Base-by-base conservation (phyloP, 768 basidiomycete species). In the Kwoniella dendrophila region DNA sequence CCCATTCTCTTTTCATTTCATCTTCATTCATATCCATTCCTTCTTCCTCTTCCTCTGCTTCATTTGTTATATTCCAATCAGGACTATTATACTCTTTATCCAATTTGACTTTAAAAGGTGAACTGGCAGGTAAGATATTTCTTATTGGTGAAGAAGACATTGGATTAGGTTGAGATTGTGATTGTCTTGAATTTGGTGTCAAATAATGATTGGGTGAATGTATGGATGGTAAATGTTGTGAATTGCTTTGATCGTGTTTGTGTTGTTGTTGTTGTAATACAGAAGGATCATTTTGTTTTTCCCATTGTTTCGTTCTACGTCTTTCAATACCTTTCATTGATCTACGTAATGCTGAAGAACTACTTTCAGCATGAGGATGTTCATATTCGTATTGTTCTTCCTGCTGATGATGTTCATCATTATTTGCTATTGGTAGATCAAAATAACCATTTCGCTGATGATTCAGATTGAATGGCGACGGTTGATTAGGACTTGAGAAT, bases 1-100 rank as follows among this genome's bases (percentile, higher is more conserved):
- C 73, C 73, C 73, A 75, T 56, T 70, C 71, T 29, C 56, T 47
- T 22, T 60, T 62, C 62, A 72, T 69, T 47, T 72, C 73, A 24
- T 72, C 70, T 41, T 59, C 44, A 18, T 61, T 60, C 68, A 63
- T 50, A 24, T 54, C 38, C n/a, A 32, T 32, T 4, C 36, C 51
- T 10, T 45, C 44, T 18, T 50, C 57, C 26, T 27, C 47, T 12
- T 30, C 50, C 36, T 26, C 14, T 14, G 14, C n/a, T 24, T 7
- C 18, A 16, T 27, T 29, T 18, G 41, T 29, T 24, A 32, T 44
- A 22, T 27, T 12, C 41, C 36, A 55, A 30, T 29, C 4, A 29
- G 14, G 18, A 29, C 18, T 8, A 26, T 51, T 11, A n/a, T 47
- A 48, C 10, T 47, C 29, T 20, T 32, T 27, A 36, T 54, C 49